Evolutionary conservation across 495 filamentous ascomycete genomes (phyloP), one percentile per base, ranked within the genome.

Genomic region (Aspergillus sclerotiicarbonarius): DNA sequence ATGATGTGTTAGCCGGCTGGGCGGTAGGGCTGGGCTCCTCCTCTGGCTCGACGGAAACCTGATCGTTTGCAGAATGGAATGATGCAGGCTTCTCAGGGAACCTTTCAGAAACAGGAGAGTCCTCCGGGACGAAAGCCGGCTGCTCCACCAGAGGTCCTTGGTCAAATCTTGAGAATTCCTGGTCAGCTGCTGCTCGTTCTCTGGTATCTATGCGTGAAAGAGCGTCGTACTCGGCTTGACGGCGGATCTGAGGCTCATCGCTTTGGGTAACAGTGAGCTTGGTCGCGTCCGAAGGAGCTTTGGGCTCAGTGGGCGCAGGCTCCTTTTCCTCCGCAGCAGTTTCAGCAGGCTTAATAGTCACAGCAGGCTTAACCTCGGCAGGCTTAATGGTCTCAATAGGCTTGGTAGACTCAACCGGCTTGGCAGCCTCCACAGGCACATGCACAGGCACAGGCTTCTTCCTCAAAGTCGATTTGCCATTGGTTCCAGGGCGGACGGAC

Each of bases 71-170:
- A 32, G 53, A 19, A 19, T 68, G 56, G 7, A 59, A 60, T 16
- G 45, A 30, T 0, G 44, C 44, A 15, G 51, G 47, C 37, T 71
- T 72, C 12, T 66, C 58, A 0, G 69, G 62, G 41, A 61, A 62
- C 29, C 62, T 39, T 16, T 61, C 58, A 4, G 58, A 61, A 12
- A 76, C 69, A 16, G 73, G 79, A n/a, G 81, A 80, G 37, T 87
- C 87, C 7, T 85, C 82, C 0, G 91, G 90, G 20, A 88, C 75
- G 66, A 93, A 96, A 3, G 91, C 90, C 21, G 94, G 94, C 65
- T 91, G 85, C 37, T 98, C 93, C 21, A 82, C 65, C 37, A 98
- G 76, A 4, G 94, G 94, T 12, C 94, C 94, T 74, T 97, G 92
- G 67, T 92, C 87, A 67, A 98, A 98, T 53, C 84, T 84, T 20